Base-by-base conservation (phyloP, 352 stramenopile species). In the Elongisporangium prolatum region DNA sequence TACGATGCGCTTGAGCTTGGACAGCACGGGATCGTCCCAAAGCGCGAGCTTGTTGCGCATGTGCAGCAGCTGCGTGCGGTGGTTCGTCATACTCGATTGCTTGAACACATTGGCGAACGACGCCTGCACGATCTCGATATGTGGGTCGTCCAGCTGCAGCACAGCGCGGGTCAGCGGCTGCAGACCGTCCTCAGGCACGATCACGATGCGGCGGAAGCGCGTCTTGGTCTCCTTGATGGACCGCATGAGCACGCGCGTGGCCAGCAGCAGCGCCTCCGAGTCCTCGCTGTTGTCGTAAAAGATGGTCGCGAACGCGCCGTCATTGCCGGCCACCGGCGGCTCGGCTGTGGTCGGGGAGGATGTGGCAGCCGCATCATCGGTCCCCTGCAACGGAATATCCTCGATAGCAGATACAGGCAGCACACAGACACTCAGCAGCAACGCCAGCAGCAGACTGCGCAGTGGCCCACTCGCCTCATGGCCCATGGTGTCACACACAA, bases 31-130 rank as follows among this genome's bases (percentile, higher is more conserved):
- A 37, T 92, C 80, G 60, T 93, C 84, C 84, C 84, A 93, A 40
- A 93, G 75, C 52, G 80, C 81, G 34, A 91, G 64, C 52, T 91
- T 93, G 62, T 93, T 93, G 51, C 81, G 81, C 79, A 90, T 89
- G 63, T 93, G 84, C 63, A 90, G 60, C 57, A 93, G 59, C 60
- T 91, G 84, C 47, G 84, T 83, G 37, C 80, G 74, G 20, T 74
- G 66, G 57, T 93, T 77, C 11, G 68, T 89, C 53, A 90, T 60
- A 22, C 65, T 63, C 68, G 75, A 73, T 61, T 80, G 68, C 48
- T 69, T 61, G 55, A 88, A 92, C 14, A 92, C 80, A 44, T 92
- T 92, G 24, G 83, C 75, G 53, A 88, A 78, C 18, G 76, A 71
- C 1, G 73, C 71, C 54, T 57, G 77, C 54, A 90, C 64, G 62